Base-by-base conservation (phyloP, 768 basidiomycete genomes). In the Collybia sordida region DNA sequence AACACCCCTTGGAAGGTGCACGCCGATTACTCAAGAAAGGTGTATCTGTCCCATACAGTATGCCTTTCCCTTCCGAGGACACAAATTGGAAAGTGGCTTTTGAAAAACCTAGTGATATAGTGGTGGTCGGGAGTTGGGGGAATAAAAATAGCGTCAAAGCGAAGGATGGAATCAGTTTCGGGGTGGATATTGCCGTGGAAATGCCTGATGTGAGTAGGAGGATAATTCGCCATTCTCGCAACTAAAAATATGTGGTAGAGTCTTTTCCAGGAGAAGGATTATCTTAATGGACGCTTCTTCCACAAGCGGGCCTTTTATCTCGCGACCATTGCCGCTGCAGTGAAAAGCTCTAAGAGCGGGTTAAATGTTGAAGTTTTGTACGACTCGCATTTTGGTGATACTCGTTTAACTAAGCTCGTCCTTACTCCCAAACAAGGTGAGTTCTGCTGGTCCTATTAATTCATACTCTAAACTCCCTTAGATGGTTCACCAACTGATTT, bases 241-340 rank as follows among this genome's bases (percentile, higher is more conserved):
- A 45, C 54, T 64, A 24, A 67, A 24, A 8, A 49, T 31, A 34
- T 17, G n/a, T 49, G 11, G 17, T 47, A 90, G 88, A 65, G 58
- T 41, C 72, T 97, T n/a, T 95, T 98, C 61, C 92, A 96, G 72
- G 92, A 95, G 61, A 99, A 98, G 64, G 95, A 98, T 62, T 91
- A 93, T 56, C 73, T 93, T 50, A 87, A 94, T 62, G 81, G 85
- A 6, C 82, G 97, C 9, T 93, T 88, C 65, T 95, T 96, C 64
- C 88, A 95, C 63, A 98, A 98, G 63, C 78, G 91, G 34, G 86
- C 92, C 0, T 93, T 88, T 63, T 99, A 92, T 67, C 79, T 98
- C 17, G 88, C 93, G 6, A 81, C 80, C 3, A 71, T 98, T 39
- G 89, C 90, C 1, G 74, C 79, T 6, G 79, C 81, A 1, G 64